Conservation (phyloP, 192 early-diverging fungal genomes). For the Backusella macrospora region DNA sequence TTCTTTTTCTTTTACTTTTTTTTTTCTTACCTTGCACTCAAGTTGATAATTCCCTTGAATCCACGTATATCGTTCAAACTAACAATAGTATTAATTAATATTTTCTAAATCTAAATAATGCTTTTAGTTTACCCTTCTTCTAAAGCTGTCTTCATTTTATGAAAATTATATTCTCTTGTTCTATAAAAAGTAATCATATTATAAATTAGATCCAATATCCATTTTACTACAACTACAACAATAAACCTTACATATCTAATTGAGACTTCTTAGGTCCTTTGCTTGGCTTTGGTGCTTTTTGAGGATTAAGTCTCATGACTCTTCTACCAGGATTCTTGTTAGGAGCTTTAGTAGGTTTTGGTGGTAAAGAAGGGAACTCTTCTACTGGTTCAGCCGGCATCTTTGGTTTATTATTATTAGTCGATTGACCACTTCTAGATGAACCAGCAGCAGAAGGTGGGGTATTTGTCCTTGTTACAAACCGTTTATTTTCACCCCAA, state of each 20-base stretch:
- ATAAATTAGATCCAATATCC: too few relatives aligned
- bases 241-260: neutral
- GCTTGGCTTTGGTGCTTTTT: neutral
- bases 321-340: neutral
- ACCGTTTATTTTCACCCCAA: constrained; percentile 4
- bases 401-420: neutral
- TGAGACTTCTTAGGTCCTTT: neutral
- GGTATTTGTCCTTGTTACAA: neutral
- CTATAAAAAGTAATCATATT: neutral
- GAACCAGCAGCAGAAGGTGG: neutral
- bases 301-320: neutral
- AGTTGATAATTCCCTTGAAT: constrained; percentile 38
- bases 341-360: neutral
- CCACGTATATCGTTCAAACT: constrained; percentile 38
- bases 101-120: too few relatives aligned
- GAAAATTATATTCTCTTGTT: constrained; percentile 39
- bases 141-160: constrained; percentile 27
- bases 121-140: constrained; percentile 28
- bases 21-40: constrained; percentile 39
- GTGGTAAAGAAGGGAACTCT: neutral
- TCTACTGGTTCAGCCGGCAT: neutral
- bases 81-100: neutral
- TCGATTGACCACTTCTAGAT: neutral
- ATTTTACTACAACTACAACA: neutral
- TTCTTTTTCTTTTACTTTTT: neutral